Conservation (phyloP, 805 yeast species). For the Sugiyamaella americana region DNA sequence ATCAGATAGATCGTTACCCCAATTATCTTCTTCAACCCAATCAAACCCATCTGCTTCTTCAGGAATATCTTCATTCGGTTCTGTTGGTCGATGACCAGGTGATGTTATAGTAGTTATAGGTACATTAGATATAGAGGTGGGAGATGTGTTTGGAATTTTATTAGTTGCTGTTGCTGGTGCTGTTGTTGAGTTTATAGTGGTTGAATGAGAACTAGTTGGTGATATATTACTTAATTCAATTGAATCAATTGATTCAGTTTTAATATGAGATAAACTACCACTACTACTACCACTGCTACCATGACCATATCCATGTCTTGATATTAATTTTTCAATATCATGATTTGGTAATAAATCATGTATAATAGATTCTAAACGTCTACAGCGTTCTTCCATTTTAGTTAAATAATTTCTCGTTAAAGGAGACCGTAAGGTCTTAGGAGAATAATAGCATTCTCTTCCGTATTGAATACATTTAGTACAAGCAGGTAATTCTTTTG, state of each 20-base stretch:
- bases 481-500: constrained; percentile 73
- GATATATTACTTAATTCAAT: neutral
- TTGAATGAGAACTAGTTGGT: neutral
- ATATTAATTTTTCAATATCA: constrained; percentile 38
- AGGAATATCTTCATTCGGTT: constrained; percentile 34
- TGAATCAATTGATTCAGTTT: neutral
- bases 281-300: neutral
- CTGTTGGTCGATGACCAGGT: constrained; percentile 25
- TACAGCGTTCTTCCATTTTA: constrained; percentile 56
- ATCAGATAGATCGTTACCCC: constrained; percentile 34
- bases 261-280: neutral
- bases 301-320: neutral
- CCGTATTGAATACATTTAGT: constrained; percentile 63
- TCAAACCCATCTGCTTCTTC: constrained; percentile 49
- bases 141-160: no score
- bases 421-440: constrained; percentile 72
- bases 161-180: neutral
- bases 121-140: neutral
- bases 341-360: constrained; percentile 41
- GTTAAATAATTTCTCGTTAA: constrained; percentile 69
- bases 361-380: constrained; percentile 42
- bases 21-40: constrained; percentile 49
- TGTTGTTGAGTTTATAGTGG: neutral
- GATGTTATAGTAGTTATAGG: constrained; percentile 2
- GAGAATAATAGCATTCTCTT: constrained; percentile 75